Evolutionary conservation across 441 rosid species (phyloP), one percentile per base, ranked within the genome.

Genomic region (Capsella rubella): DNA sequence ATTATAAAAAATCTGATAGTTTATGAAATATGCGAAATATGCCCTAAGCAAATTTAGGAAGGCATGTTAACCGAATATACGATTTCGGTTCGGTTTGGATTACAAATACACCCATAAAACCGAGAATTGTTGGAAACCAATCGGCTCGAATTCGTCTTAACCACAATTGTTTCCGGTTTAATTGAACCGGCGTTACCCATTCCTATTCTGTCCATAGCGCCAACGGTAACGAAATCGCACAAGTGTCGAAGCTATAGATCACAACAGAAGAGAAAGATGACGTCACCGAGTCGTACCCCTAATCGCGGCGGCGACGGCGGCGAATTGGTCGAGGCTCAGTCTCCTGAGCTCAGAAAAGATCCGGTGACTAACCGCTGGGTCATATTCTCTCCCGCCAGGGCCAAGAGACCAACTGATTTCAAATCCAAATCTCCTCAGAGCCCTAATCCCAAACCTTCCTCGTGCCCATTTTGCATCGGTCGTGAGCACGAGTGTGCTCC

Each of bases 381-480:
- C 34, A 77, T 94, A 12, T 88, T 87, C 81, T 90, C 99, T 0
- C 91, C 95, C 15, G 90, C 94, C 5, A 69, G 97, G 31, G 91
- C 97, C 62, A 94, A 87, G 62, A 82, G 97, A 0, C 99, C 97
- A 34, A 55, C 85, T 40, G 97, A 94, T 76, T 83, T 94, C 81
- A 92, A 90, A 81, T 87, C 95, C 64, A 87, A 91, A 53, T 57
- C 84, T 46, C 91, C 96, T 14, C 54, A 74, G n/a, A 71, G 51
- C 55, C 70, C 83, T 8, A 72, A 37, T 10, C 85, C 80, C 14
- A 76, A 37, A 64, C 58, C 83, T 47, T 46, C 75, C 2, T 69
- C 89, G 0, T 94, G 99, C 77, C 87, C 97, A 7, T 92, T 94
- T 81, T 94, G 99, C 87, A 78, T 81, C 61, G 91, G 97, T 66